Evolutionary conservation across 1,284 basidiomycete genomes (phyloP).

Genomic region (Cryptococcus sp.): DNA sequence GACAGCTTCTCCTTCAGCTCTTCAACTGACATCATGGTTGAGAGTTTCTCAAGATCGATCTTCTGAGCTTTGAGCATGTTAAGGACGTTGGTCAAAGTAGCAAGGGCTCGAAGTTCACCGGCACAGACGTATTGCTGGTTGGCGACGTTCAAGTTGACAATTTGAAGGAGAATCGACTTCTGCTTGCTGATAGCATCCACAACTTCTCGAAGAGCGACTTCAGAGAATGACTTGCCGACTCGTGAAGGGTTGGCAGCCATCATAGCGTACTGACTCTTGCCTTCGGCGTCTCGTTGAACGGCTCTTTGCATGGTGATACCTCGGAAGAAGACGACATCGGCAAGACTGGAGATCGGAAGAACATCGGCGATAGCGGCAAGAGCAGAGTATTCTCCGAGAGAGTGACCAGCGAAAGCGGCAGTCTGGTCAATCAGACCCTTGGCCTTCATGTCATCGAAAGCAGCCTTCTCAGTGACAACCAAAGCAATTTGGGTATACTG

Average conservation of each 20-base stretch:
- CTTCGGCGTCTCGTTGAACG: slow-evolving; percentile 86
- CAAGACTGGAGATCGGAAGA: slow-evolving; percentile 88
- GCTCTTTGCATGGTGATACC: slow-evolving; percentile 99
- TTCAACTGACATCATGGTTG: slow-evolving; percentile 45
- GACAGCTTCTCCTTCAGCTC: slow-evolving; percentile 59
- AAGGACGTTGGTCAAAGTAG: slow-evolving; percentile 90
- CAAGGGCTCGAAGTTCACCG: slow-evolving; percentile 87
- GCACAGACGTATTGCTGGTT: slow-evolving; percentile 88
- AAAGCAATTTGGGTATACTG: slow-evolving; percentile 98
- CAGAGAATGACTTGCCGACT: slow-evolving; percentile 88
- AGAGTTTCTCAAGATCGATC: slow-evolving; percentile 88
- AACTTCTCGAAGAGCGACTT: slow-evolving; percentile 83
- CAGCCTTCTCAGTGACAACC: slow-evolving; percentile 94
- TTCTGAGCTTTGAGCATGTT: slow-evolving; percentile 97
- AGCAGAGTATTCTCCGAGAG: slow-evolving; percentile 96
- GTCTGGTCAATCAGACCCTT: slow-evolving; percentile 90
- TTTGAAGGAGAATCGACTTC: slow-evolving; percentile 80
- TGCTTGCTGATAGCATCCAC: slow-evolving; percentile 79
- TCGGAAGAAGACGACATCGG: slow-evolving; percentile 98
- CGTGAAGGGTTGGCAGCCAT: slow-evolving; percentile 96
- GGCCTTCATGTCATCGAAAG: slow-evolving; percentile 95
- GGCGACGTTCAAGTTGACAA: slow-evolving; percentile 92
- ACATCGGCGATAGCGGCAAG: slow-evolving; percentile 95
- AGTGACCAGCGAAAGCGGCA: slow-evolving; percentile 95
- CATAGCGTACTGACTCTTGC: slow-evolving; percentile 97